These are phyloP conservation scores for Exophiala alcalophila DNA, from an alignment of 2,329 filamentous ascomycete genomes.

Conservation along the genomic window DNA sequence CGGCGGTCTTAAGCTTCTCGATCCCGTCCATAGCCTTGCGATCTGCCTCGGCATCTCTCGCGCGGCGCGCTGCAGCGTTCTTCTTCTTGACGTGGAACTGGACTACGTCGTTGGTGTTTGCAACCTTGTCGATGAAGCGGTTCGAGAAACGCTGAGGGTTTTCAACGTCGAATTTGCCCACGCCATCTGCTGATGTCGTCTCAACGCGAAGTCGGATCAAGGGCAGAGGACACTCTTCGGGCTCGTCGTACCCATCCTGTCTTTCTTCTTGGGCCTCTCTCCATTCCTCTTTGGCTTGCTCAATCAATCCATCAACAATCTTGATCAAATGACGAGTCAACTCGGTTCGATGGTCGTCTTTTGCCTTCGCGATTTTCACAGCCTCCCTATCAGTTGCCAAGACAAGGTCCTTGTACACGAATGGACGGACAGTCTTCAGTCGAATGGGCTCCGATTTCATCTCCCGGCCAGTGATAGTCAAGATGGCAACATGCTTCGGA, in stretches of 20 bases:
- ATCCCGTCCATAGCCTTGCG: conserved; percentile 60
- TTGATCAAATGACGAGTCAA: conserved; percentile 73
- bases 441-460: conserved; percentile 78
- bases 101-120: conserved; percentile 90
- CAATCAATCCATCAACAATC: conserved; percentile 82
- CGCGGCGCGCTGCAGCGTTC: conserved; percentile 42
- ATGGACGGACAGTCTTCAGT: conserved; percentile 84
- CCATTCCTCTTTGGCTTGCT: conserved; percentile 80
- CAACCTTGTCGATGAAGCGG: conserved; percentile 82
- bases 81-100: conserved; percentile 89
- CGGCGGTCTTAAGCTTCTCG: conserved; percentile 68
- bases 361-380: conserved; percentile 71
- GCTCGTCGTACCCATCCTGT: conserved; percentile 53
- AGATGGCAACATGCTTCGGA: conserved; percentile 82
- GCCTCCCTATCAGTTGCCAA: conserved; percentile 74
- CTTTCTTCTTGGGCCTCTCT: conserved; percentile 67
- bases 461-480: conserved; percentile 77
- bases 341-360: conserved; percentile 77
- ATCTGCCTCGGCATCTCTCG: conserved; percentile 61
- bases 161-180: conserved; percentile 79
- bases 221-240: conserved; percentile 63
- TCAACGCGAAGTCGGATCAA: conserved; percentile 89
- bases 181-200: conserved; percentile 75
- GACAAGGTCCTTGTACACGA: conserved; percentile 79
- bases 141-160: conserved; percentile 97